Base-by-base conservation (phyloP, 2,329 filamentous ascomycete species). In the Fusarium zealandicum region DNA sequence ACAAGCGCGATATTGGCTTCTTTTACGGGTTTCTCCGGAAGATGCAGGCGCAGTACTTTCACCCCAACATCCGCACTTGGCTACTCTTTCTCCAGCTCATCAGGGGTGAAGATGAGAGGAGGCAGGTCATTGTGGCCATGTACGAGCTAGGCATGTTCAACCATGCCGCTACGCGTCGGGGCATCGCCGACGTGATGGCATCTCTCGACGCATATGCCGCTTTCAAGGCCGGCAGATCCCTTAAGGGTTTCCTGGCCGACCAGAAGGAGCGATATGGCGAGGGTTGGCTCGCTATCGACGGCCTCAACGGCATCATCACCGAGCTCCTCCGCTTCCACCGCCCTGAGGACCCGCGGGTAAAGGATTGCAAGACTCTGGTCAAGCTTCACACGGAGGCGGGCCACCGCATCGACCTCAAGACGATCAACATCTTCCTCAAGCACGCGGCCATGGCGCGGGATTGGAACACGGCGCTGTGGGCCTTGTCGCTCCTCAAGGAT, bases 81-180 rank as follows among this genome's bases (percentile, higher is more conserved):
- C 59, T 78, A 3, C 70, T 78, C 4, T 80, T 82, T 52, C 68
- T 83, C 14, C 69, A 72, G n/a, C 72, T 83, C 37, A 81, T 89
- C 51, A 81, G 84, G 69, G 81, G 81, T 10, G 85, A 87, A 65
- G 79, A 83, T n/a, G 76, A 79, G 42, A 73, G 75, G 44, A 74
- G 76, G 18, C 76, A 79, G 59, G 70, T 81, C 25, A 65, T 83
- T 25, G 73, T 75, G 11, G 71, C 72, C 51, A 82, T 83, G 79
- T 71, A 78, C 48, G 67, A 74, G 30, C 70, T 75, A 14, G 76
- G 76, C 18, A 70, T 82, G 41, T 71, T 83, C 33, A 65, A 72
- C 7, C 71, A 75, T 18, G 68, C 70, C 0, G 61, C 62, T 1
- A 74, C 73, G 1, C 68, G 75, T 7, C 71, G 70, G 7, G 67